These are phyloP conservation scores for Delonix regia DNA, from an alignment of 306 rosid species.

Conservation along the genomic window DNA sequence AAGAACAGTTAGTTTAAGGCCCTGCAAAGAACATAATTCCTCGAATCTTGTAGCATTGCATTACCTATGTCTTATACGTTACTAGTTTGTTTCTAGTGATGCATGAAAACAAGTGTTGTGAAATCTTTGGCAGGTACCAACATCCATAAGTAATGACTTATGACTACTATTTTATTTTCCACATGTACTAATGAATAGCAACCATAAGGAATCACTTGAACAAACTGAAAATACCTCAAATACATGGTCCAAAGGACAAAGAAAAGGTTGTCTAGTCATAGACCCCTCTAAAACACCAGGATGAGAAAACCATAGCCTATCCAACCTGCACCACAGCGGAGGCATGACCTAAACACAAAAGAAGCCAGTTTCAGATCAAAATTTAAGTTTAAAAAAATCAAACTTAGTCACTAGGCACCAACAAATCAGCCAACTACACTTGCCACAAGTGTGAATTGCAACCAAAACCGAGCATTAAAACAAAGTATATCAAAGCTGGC, in stretches of 20 bases:
- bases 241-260: conserved; percentile 96
- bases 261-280: conserved; percentile 89
- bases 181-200: conserved; percentile 5
- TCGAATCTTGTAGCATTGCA: not conserved
- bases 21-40: not conserved
- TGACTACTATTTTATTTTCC: conserved; percentile 7
- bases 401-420: not conserved
- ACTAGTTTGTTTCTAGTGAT: not conserved
- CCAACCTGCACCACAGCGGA: conserved; percentile 97
- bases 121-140: not conserved
- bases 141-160: not conserved
- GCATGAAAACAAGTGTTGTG: not conserved
- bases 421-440: conserved; percentile 16
- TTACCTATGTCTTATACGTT: not conserved
- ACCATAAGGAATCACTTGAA: conserved; percentile 10
- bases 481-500: conserved; percentile 27
- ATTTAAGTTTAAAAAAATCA: conserved; percentile 25
- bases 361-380: conserved; percentile 36
- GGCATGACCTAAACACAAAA: conserved; percentile 82
- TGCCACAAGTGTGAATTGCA: not conserved
- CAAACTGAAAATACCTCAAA: conserved; percentile 76
- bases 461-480: not conserved
- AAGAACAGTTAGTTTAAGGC: not conserved
- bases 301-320: conserved; percentile 97
- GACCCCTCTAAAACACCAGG: conserved; percentile 93